These are phyloP conservation scores for Aspergillus sp. DNA, from an alignment of 2,329 filamentous ascomycete species.

Conservation along the genomic window DNA sequence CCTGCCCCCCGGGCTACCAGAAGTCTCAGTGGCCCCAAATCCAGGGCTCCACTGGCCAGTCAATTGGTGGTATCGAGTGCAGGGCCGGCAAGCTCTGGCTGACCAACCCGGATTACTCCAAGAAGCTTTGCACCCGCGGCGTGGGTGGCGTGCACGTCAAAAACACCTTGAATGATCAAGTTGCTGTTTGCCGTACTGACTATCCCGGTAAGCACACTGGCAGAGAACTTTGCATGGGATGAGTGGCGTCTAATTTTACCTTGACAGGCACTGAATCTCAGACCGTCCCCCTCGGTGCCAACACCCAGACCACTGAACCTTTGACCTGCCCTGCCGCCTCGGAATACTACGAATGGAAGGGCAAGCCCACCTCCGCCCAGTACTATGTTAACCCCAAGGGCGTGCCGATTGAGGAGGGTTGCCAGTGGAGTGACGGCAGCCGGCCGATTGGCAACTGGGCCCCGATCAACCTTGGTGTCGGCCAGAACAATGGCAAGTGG, in stretches of 20 bases:
- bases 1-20: slow-evolving; percentile 82
- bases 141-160: slow-evolving; percentile 60
- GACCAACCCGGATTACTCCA: slow-evolving; percentile 56
- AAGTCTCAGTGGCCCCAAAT: slow-evolving; percentile 79
- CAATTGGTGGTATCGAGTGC: slow-evolving; percentile 80
- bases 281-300: slow-evolving; percentile 63
- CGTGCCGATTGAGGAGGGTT: slow-evolving; percentile 56
- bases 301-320: slow-evolving; percentile 48
- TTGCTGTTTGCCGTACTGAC: slow-evolving; percentile 84
- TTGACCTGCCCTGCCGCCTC: slow-evolving; percentile 67
- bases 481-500: slow-evolving; percentile 63
- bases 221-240: too few relatives aligned
- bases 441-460: slow-evolving; percentile 68
- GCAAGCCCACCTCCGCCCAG: slow-evolving; percentile 71
- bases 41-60: slow-evolving; percentile 74
- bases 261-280: slow-evolving; percentile 64
- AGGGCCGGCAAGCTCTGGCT: slow-evolving; percentile 61
- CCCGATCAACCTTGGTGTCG: slow-evolving; percentile 75
- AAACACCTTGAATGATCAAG: slow-evolving; percentile 60
- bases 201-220: slow-evolving; percentile 83
- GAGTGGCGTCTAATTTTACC: too few relatives aligned
- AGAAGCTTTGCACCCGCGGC: slow-evolving; percentile 66
- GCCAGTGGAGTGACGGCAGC: slow-evolving; percentile 61
- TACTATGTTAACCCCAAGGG: slow-evolving; percentile 93
- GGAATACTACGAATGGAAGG: slow-evolving; percentile 70